These are phyloP conservation scores for Coprinellus micaceus DNA, from an alignment of 768 basidiomycete genomes.

Conservation along the genomic window DNA sequence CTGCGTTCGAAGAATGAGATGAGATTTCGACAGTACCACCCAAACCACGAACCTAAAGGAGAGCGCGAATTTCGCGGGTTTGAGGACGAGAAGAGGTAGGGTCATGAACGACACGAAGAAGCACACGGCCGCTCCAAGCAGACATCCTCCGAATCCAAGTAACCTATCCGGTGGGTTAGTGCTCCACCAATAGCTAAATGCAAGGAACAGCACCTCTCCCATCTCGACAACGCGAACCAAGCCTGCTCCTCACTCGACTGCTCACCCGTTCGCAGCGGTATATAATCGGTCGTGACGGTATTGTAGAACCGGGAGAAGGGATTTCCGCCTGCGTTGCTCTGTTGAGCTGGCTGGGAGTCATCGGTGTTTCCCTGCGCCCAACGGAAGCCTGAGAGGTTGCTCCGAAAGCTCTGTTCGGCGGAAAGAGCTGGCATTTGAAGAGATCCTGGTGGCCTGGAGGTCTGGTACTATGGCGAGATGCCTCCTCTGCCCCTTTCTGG, in stretches of 20 bases:
- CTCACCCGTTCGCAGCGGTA: constrained; percentile 80
- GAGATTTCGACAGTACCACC: not conserved
- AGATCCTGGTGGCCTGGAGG: not conserved
- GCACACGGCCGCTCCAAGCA: constrained; percentile 88
- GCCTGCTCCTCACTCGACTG: constrained; percentile 93
- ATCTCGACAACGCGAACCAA: constrained; percentile 86
- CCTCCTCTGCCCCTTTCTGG: no score
- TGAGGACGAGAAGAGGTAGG: constrained; percentile 53
- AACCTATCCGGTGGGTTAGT: constrained; percentile 44
- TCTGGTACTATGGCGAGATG: not conserved
- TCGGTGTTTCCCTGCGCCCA: constrained; percentile 75
- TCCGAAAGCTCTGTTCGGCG: constrained; percentile 67
- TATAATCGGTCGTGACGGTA: constrained; percentile 79
- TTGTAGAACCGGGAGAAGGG: constrained; percentile 88
- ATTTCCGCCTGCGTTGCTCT: constrained; percentile 40
- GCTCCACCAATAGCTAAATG: not conserved
- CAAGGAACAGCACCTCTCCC: constrained; percentile 67
- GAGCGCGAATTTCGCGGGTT: constrained; percentile 88
- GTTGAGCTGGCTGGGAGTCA: constrained; percentile 54
- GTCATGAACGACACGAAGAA: constrained; percentile 90
- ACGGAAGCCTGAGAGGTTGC: constrained; percentile 78
- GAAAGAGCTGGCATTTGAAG: constrained; percentile 9
- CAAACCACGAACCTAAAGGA: constrained; percentile 61
- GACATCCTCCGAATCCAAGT: constrained; percentile 85
- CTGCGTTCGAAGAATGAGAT: constrained; percentile 23